These are phyloP conservation scores for Globisporangium cederbergense DNA, from an alignment of 352 stramenopile species.

Conservation along the genomic window DNA sequence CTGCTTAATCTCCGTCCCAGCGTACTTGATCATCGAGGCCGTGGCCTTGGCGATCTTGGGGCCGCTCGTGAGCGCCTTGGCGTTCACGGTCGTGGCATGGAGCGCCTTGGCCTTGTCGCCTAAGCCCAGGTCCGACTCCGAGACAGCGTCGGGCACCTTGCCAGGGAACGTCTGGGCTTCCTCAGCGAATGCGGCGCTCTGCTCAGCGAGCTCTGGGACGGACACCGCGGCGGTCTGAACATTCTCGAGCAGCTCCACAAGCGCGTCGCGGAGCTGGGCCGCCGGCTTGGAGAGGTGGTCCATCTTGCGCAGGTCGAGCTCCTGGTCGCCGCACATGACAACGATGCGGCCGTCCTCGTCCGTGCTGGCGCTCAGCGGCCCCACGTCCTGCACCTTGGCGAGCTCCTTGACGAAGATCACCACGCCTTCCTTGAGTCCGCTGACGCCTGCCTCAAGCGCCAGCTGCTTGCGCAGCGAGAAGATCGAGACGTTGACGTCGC, in stretches of 20 bases:
- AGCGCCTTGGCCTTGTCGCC: constrained; percentile 27
- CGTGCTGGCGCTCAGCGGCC: constrained; percentile 27
- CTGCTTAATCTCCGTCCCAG: constrained; percentile 34
- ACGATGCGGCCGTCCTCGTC: constrained; percentile 39
- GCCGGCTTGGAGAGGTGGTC: constrained; percentile 41
- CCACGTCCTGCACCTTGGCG: constrained; percentile 39
- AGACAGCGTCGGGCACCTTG: constrained; percentile 40
- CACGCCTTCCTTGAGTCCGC: constrained; percentile 27
- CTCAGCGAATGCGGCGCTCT: constrained; percentile 30
- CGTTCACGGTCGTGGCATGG: constrained; percentile 31
- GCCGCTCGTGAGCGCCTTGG: constrained; percentile 41
- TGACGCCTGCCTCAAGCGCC: constrained; percentile 32
- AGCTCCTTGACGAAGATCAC: constrained; percentile 45
- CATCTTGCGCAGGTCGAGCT: constrained; percentile 44
- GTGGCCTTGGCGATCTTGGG: constrained; percentile 48
- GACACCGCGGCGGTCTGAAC: constrained; percentile 40
- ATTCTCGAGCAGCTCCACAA: constrained; percentile 53
- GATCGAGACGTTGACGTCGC: constrained; percentile 27
- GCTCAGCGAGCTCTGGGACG: constrained; percentile 40
- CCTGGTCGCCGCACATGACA: constrained; percentile 41
- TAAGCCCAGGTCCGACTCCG: constrained; percentile 34
- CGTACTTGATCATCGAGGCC: constrained; percentile 52
- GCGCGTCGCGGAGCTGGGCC: constrained; percentile 38
- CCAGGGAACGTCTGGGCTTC: constrained; percentile 42
- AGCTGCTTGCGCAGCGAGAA: constrained; percentile 44